These are phyloP conservation scores for Trametes gibbosa DNA, from an alignment of 768 basidiomycete species.

Conservation along the genomic window DNA sequence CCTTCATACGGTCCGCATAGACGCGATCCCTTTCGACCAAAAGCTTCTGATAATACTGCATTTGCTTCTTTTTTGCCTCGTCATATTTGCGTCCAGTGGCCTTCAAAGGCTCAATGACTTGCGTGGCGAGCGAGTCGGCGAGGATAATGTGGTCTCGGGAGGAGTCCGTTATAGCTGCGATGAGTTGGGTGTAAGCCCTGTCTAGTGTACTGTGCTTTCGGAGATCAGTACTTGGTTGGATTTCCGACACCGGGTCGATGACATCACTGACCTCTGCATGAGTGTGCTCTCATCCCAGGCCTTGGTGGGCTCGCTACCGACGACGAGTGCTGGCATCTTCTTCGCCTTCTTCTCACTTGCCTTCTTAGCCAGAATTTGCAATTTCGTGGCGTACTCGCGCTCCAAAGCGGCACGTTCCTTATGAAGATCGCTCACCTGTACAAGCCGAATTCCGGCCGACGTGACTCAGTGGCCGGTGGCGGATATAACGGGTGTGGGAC, in stretches of 20 bases:
- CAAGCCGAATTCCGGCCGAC: background rate
- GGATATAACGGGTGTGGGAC: conserved; percentile 19
- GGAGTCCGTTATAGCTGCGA: conserved; percentile 53
- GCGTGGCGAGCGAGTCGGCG: conserved; percentile 56
- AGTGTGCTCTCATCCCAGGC: conserved; percentile 51
- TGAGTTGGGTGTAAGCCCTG: conserved; percentile 64
- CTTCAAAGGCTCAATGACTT: conserved; percentile 64
- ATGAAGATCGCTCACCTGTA: conserved; percentile 74
- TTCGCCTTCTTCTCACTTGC: conserved; percentile 70
- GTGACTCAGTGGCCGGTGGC: background rate
- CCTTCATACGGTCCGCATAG: conserved; percentile 70
- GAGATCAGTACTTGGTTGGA: no score
- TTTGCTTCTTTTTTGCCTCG: conserved; percentile 71
- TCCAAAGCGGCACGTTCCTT: conserved; percentile 65
- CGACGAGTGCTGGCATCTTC: conserved; percentile 48
- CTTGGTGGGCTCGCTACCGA: conserved; percentile 71
- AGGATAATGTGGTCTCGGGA: conserved; percentile 70
- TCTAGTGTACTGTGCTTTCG: conserved; percentile 58
- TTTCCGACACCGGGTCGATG: background rate
- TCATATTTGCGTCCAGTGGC: conserved; percentile 61
- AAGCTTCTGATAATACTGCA: conserved; percentile 67
- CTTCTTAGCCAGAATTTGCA: conserved; percentile 64
- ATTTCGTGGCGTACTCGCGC: conserved; percentile 73
- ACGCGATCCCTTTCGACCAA: conserved; percentile 66
- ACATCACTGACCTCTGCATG: conserved; percentile 48